Evolutionary conservation across 306 rosid species (phyloP), one percentile per base, ranked within the genome.

Genomic region (Geum urbanum): DNA sequence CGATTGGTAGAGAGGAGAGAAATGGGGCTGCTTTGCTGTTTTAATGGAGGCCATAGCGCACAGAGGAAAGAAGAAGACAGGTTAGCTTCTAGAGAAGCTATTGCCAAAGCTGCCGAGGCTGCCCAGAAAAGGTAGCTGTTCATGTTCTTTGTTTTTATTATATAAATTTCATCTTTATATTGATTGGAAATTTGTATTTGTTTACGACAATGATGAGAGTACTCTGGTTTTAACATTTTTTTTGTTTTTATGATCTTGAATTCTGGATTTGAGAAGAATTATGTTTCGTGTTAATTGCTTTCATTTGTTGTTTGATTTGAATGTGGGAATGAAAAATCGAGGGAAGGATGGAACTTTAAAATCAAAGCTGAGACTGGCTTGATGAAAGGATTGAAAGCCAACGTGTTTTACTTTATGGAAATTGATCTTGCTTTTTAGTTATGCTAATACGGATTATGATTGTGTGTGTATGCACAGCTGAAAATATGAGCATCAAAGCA

Each of bases 31-130:
- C 4, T 40, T 54, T 55, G 83, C 82, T 90, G 99, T 84, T 82
- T 91, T 69, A 92, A 77, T 72, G 95, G 86, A 1, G 96, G 81
- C 75, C 76, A 79, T 74, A 87, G 80, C 78, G 86, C 89, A 14
- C 76, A 73, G 87, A 77, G 88, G 5, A 89, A 76, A 69, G 97
- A 95, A 71, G 87, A 87, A 53, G 96, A 91, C 14, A 77, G 95
- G 66, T 70, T 87, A 76, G 96, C 97, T 63, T 84, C 95, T 22
- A 91, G 83, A 12, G 97, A 91, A 84, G 96, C 86, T 16, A 88
- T 86, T 45, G 72, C 95, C 65, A 86, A 77, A 84, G 97, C 97
- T 39, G 97, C 98, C 61, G 92, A 86, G 80, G 99, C 99, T 14
- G 99, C 95, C 71, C 91, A 95, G 82, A 87, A 60, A 91, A 88